Conservation (phyloP, 176 grass and related monocot genomes). For the Oryza brachyantha region DNA sequence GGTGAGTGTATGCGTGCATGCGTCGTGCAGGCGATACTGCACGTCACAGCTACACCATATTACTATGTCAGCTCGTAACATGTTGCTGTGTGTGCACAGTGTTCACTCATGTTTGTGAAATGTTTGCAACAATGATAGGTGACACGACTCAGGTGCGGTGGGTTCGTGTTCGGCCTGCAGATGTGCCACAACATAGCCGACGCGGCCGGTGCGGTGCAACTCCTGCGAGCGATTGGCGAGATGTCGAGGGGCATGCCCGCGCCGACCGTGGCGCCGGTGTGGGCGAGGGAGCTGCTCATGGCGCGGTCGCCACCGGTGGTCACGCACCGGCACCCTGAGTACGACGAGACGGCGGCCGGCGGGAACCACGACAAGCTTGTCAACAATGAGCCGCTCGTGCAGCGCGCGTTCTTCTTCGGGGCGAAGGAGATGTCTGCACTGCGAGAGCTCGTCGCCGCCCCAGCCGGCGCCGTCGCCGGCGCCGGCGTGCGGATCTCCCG, state of each 20-base stretch:
- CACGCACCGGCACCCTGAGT: conserved; percentile 23
- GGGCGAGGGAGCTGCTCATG: too few species aligned
- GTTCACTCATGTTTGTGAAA: too few species aligned
- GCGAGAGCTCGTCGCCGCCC: not conserved
- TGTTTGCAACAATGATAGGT: not conserved
- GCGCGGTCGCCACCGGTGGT: not conserved
- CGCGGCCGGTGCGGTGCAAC: conserved; percentile 16
- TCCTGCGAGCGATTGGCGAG: conserved; percentile 10
- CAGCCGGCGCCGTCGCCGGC: not conserved
- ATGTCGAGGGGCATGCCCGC: conserved; percentile 2
- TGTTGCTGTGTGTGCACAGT: too few species aligned
- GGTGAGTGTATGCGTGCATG: not conserved
- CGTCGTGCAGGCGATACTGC: too few species aligned
- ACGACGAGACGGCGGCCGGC: not conserved
- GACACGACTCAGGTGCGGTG: conserved; percentile 21
- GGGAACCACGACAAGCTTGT: conserved; percentile 1
- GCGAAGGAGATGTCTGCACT: conserved; percentile 15
- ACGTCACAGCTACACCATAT: not conserved
- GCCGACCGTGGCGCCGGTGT: conserved; percentile 19
- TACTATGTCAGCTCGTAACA: too few species aligned
- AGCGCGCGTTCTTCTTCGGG: conserved; percentile 28
- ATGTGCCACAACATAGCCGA: conserved; percentile 27
- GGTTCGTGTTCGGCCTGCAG: conserved; percentile 21
- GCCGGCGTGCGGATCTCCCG: not conserved
- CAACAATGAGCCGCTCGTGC: not conserved